Evolutionary conservation across 768 basidiomycete species (phyloP).

Genomic region (Dacryopinax spathularia): DNA sequence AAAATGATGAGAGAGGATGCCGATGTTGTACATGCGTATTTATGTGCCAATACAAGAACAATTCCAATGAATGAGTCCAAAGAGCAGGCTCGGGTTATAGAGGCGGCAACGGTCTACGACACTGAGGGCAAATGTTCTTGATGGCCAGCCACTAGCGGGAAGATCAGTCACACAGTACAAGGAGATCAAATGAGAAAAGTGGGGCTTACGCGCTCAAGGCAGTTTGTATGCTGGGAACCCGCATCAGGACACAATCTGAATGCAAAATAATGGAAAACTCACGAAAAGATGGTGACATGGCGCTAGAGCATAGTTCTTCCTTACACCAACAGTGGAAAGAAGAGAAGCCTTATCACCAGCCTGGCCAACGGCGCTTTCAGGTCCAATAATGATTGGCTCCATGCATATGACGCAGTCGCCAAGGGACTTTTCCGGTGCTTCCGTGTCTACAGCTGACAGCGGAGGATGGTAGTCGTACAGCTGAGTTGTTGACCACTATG

Average conservation of each 20-base stretch:
- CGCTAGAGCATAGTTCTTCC: constrained; percentile 68
- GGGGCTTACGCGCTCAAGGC: constrained; percentile 54
- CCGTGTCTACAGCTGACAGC: constrained; percentile 54
- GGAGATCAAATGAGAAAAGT: background rate
- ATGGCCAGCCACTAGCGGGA: constrained; percentile 54
- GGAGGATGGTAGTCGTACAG: constrained; percentile 77
- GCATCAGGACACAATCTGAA: constrained; percentile 1
- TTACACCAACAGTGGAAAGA: constrained; percentile 28
- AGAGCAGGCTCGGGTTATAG: constrained; percentile 29
- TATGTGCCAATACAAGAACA: background rate
- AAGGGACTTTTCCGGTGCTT: constrained; percentile 58
- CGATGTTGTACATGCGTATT: background rate
- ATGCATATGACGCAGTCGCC: constrained; percentile 91
- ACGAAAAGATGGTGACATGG: constrained; percentile 85
- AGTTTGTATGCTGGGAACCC: constrained; percentile 57
- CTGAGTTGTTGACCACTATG: constrained; percentile 44
- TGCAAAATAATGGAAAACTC: constrained; percentile 22
- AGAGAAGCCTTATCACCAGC: constrained; percentile 18
- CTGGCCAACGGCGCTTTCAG: constrained; percentile 18
- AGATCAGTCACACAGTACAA: constrained; percentile 12
- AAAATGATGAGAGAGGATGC: background rate
- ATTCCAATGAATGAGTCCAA: background rate
- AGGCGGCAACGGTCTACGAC: constrained; percentile 69
- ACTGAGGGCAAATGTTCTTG: constrained; percentile 89
- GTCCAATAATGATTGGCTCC: constrained; percentile 58